Conservation (phyloP, 306 rosid genomes). For the Sicyos edulis region DNA sequence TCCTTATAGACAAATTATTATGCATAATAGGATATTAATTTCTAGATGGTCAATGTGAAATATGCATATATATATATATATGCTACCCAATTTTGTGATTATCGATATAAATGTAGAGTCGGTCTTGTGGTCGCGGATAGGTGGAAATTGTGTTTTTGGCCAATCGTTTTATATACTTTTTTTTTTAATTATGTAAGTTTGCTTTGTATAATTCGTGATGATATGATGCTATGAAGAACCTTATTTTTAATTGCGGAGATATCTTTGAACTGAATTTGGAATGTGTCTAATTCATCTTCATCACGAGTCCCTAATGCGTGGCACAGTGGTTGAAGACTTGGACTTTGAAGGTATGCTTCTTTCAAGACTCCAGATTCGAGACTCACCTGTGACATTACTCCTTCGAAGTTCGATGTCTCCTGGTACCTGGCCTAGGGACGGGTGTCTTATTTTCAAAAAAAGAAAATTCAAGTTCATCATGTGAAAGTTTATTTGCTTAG, state of each 20-base stretch:
- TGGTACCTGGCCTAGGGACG: too few species aligned
- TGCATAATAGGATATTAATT: not conserved
- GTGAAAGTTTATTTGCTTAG: constrained; percentile 5
- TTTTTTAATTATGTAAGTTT: not conserved
- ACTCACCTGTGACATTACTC: too few species aligned
- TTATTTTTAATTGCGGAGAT: not conserved
- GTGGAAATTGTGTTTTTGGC: not conserved
- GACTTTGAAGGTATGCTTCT: too few species aligned
- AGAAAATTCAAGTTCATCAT: too few species aligned
- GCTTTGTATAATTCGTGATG: not conserved
- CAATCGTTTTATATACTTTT: not conserved
- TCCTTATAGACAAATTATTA: not conserved
- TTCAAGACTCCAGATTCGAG: too few species aligned
- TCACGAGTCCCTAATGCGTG: too few species aligned
- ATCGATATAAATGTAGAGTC: not conserved
- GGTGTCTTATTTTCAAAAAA: too few species aligned
- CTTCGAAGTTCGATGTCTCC: too few species aligned
- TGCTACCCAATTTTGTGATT: constrained; percentile 1
- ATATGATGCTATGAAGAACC: not conserved
- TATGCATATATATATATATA: not conserved
- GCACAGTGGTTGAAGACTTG: too few species aligned
- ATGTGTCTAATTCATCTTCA: not conserved
- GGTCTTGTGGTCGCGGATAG: not conserved
- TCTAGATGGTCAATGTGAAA: not conserved
- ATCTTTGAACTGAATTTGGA: not conserved